These are phyloP conservation scores for Coffea canephora DNA, from an alignment of 257 asterid species.

Conservation along the genomic window DNA sequence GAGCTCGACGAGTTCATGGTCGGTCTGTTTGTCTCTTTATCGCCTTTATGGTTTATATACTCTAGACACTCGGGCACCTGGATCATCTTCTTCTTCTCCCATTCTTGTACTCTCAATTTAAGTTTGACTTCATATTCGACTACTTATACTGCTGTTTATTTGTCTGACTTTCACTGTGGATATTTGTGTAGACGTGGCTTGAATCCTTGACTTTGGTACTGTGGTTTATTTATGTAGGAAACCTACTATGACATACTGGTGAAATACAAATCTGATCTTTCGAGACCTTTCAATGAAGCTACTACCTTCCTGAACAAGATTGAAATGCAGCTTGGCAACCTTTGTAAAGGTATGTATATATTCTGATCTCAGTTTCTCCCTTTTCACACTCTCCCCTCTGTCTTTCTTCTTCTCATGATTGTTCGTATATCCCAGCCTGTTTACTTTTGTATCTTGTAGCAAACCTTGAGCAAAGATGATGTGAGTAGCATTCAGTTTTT, in stretches of 20 bases:
- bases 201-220: not conserved
- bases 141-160: not conserved
- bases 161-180: slow-evolving; percentile 1
- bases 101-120: not conserved
- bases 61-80: not conserved
- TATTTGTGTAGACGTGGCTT: not conserved
- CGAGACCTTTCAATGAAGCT: slow-evolving; percentile 82
- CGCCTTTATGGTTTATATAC: not conserved
- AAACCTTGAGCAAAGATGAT: not conserved
- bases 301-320: slow-evolving; percentile 71
- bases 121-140: not conserved
- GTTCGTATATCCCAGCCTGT: not conserved
- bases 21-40: not conserved
- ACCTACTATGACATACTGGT: slow-evolving; percentile 60
- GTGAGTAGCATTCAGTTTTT: not conserved
- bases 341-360: slow-evolving; percentile 49
- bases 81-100: not conserved
- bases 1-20: slow-evolving; percentile 61
- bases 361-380: not conserved
- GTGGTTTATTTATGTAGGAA: slow-evolving; percentile 41
- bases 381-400: not conserved
- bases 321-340: slow-evolving; percentile 56
- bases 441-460: not conserved
- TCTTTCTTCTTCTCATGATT: not conserved
- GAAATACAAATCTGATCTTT: slow-evolving; percentile 73